A percentile compares a stretch with the other conserved stretches of the same genome.
phyloP scores from a whole-genome alignment of 2,329 filamentous ascomycete genomes.

The Claviceps maximensis region DNA sequence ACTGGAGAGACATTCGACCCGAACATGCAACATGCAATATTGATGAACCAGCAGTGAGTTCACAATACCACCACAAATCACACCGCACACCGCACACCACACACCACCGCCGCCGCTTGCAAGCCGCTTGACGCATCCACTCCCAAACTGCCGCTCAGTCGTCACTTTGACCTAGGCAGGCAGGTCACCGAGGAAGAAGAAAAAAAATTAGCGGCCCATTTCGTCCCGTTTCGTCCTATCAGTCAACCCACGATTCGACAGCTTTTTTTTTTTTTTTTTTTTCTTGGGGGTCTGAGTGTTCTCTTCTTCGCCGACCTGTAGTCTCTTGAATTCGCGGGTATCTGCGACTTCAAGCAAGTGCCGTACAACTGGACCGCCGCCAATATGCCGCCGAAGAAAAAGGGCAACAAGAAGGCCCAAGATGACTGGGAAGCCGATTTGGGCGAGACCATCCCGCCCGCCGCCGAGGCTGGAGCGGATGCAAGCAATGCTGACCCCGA shows the following conservation, averaged over 20 bases:
- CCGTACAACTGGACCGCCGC: slow-evolving; percentile 10
- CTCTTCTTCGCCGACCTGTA: neutral
- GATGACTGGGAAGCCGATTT: slow-evolving; percentile 94
- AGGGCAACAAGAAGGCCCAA: slow-evolving; percentile 66
- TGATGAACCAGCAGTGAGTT: neutral
- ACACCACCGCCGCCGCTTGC: neutral
- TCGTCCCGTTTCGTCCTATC: neutral
- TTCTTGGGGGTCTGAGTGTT: neutral
- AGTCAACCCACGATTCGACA: neutral
- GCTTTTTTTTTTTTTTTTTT: neutral
- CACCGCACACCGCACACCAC: too few relatives aligned
- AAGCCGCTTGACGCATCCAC: neutral
- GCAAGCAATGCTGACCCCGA: slow-evolving; percentile 27
- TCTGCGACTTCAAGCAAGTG: neutral
- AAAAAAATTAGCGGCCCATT: neutral
- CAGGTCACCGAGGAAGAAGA: neutral
- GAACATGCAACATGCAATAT: too few relatives aligned
- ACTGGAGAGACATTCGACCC: too few relatives aligned
- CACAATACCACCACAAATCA: neutral
- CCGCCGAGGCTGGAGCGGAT: slow-evolving; percentile 33
- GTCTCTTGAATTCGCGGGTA: neutral
- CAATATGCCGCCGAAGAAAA: slow-evolving; percentile 89
- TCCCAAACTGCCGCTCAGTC: neutral
- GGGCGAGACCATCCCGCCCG: slow-evolving; percentile 60
- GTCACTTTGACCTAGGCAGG: neutral